These are phyloP conservation scores for Puccinia coronata DNA, from an alignment of 1,284 basidiomycete genomes.

Conservation along the genomic window DNA sequence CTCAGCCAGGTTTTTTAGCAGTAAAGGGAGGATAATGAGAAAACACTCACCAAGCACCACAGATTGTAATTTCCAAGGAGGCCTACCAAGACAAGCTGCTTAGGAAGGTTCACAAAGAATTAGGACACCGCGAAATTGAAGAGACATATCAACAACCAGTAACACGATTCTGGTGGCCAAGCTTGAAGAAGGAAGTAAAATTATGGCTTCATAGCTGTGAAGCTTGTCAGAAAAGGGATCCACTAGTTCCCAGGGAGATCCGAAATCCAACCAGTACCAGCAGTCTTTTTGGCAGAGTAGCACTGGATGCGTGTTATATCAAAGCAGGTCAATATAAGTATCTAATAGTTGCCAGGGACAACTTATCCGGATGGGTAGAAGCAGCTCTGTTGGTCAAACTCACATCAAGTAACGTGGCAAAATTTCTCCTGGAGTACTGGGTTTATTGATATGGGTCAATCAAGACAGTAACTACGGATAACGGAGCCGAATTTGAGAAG, in stretches of 20 bases:
- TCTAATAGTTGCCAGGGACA: slow-evolving; percentile 38
- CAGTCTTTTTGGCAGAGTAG: slow-evolving; percentile 5
- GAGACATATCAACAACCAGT: neutral
- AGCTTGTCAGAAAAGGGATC: slow-evolving; percentile 8
- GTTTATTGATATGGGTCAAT: neutral
- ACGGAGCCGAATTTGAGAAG: neutral
- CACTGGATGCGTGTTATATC: slow-evolving; percentile 16
- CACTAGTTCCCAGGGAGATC: neutral
- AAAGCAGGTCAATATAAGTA: slow-evolving; percentile 36
- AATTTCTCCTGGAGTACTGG: neutral
- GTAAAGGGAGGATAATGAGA: neutral
- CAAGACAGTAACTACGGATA: neutral
- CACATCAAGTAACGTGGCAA: neutral
- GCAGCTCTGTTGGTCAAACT: slow-evolving; percentile 3
- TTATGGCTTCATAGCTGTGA: slow-evolving; percentile 6
- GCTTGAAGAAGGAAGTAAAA: neutral
- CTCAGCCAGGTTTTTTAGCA: neutral
- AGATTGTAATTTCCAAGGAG: neutral
- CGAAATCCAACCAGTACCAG: neutral
- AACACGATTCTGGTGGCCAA: slow-evolving; percentile 28
- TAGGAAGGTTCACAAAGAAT: neutral
- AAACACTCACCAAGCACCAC: neutral
- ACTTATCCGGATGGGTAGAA: slow-evolving; percentile 46
- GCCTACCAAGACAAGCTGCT: neutral
- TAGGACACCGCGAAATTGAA: neutral